These are phyloP conservation scores for Mycena filopes DNA, from an alignment of 768 basidiomycete species.

Conservation along the genomic window DNA sequence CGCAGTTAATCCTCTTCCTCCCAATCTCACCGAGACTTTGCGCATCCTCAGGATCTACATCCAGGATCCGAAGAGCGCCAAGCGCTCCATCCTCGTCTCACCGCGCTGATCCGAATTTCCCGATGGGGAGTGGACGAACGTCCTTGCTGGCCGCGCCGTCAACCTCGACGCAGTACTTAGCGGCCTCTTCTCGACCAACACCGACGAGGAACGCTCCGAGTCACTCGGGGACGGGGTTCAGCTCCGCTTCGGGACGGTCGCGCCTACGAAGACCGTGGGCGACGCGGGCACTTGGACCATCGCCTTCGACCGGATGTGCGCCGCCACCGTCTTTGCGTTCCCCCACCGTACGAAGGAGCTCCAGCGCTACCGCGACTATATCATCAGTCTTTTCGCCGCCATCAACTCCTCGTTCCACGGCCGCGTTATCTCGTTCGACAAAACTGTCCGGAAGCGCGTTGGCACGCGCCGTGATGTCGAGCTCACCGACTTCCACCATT, in stretches of 20 bases:
- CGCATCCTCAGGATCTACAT: not conserved
- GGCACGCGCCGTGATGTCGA: constrained; percentile 1
- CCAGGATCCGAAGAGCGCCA: not conserved
- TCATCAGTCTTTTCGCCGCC: constrained; percentile 11
- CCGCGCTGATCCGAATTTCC: not conserved
- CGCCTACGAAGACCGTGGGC: constrained; percentile 7
- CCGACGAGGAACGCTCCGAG: constrained; percentile 10
- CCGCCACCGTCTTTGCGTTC: constrained; percentile 9
- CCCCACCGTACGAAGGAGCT: constrained; percentile 20
- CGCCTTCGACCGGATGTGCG: not conserved
- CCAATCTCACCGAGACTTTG: not conserved
- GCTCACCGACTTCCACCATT: constrained; percentile 16
- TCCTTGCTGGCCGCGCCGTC: not conserved
- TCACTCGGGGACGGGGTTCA: constrained; percentile 19
- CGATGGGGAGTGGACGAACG: not conserved
- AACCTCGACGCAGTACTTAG: not conserved
- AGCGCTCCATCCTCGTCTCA: not conserved
- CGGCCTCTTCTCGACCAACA: constrained; percentile 9
- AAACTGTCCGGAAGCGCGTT: constrained; percentile 16
- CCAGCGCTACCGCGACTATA: constrained; percentile 7
- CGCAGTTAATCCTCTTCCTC: not conserved
- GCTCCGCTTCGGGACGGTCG: constrained; percentile 17
- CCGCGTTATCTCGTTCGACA: constrained; percentile 25
- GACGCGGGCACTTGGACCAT: constrained; percentile 25
- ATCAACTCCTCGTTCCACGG: not conserved